Base-by-base conservation (phyloP, 2,329 filamentous ascomycete genomes). In the Phyllosticta citribraziliensis region DNA sequence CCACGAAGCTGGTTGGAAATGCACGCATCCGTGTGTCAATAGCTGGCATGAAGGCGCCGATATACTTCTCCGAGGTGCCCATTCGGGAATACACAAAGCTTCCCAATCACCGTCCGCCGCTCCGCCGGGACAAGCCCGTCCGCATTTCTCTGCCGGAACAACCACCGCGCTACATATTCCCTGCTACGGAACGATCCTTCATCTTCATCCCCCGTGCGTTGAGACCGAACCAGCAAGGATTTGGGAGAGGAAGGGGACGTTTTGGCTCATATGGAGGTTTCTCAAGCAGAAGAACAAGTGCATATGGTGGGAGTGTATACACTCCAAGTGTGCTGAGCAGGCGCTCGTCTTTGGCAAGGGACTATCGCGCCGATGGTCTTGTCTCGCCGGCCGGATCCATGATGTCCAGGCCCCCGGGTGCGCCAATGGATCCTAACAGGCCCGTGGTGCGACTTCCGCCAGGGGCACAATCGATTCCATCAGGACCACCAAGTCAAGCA, bases 151-250 rank as follows among this genome's bases (percentile, higher is more conserved):
- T 99, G 52, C 93, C 94, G 1, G 82, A 88, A 27, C 83, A 88
- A 65, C 79, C 85, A 12, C 89, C 91, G 40, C 85, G 89, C 64
- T 97, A 97, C 74, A 92, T 97, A 63, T 96, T 94, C 75, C 94
- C 94, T 5, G 88, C 91, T 2, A 81, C 84, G 55, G 92, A 97
- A 68, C 82, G 94, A 65, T 97, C 94, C 0, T 99, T 99, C 74
- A 96, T 97, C 68, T 99, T 99, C 76, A 99, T 99, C 63, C 94
- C 94, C 12, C 84, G 94, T 66, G 93, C 93, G 11, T 83, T 97
- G 78, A 85, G 94, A 66, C 94, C 94, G 14, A 97, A 96, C 72
- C 91, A 96, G 72, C 90, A 96, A 77, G 84, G 86, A 30, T 84
- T 87, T 66, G 80, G 80, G 52, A 80, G 84, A 60, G 82, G 82